A percentile compares a stretch with the other conserved stretches of the same genome.
Evolutionary conservation across 148 eudicot genomes (phyloP).

Genomic region (Rhododendron simsii): DNA sequence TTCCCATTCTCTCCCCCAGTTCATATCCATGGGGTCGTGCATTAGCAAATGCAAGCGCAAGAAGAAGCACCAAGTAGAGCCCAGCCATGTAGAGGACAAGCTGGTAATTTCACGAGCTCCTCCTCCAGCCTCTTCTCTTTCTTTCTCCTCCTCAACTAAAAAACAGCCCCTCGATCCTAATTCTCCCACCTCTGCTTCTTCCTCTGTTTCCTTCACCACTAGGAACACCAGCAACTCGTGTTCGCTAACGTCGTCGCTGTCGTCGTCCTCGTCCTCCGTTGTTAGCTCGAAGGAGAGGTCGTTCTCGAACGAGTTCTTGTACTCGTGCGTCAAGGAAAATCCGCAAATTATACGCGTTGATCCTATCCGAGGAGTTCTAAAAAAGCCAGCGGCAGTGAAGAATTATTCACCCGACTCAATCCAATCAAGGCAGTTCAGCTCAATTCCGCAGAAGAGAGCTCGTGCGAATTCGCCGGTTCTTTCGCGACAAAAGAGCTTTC

Average conservation of each 20-base stretch:
- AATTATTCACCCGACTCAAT: slow-evolving; percentile 2
- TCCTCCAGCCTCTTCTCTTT: slow-evolving; percentile 11
- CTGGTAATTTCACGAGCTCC: slow-evolving; percentile 61
- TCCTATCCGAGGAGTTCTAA: slow-evolving; percentile 2
- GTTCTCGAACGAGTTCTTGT: slow-evolving; percentile 46
- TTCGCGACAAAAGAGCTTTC: slow-evolving; percentile 65
- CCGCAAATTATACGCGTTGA: slow-evolving; percentile 30
- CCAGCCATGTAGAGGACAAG: slow-evolving; percentile 48
- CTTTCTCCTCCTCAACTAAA: slow-evolving; percentile 13
- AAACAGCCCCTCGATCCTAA: slow-evolving; percentile 18
- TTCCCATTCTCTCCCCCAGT: neutral
- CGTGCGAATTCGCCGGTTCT: slow-evolving; percentile 58
- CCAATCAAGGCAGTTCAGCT: slow-evolving; percentile 15
- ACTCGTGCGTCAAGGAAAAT: slow-evolving; percentile 53
- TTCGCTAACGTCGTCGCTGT: slow-evolving; percentile 5
- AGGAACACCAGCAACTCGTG: slow-evolving; percentile 18
- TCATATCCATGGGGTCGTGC: slow-evolving; percentile 58
- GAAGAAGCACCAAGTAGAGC: slow-evolving; percentile 30
- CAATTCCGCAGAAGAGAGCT: slow-evolving; percentile 46
- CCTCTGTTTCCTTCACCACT: slow-evolving; percentile 30
- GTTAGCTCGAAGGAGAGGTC: slow-evolving; percentile 37
- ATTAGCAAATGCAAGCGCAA: slow-evolving; percentile 72
- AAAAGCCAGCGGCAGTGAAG: slow-evolving; percentile 14
- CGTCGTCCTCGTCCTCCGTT: slow-evolving; percentile 31
- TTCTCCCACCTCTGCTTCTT: slow-evolving; percentile 27